Evolutionary conservation across 345 rosid species (phyloP).

Genomic region (Aquilaria malaccensis): DNA sequence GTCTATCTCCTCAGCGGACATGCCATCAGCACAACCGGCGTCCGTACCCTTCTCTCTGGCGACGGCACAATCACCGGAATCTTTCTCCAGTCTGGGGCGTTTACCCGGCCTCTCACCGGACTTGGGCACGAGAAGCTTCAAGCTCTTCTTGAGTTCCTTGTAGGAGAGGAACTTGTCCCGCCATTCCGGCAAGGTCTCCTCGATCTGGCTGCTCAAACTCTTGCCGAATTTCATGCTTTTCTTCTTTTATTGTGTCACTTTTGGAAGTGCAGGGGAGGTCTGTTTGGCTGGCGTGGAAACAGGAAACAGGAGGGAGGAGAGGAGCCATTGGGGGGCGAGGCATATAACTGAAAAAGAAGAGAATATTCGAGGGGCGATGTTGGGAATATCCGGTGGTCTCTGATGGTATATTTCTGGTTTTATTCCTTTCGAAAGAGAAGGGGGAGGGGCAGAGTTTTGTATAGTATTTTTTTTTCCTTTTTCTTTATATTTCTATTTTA

Average conservation of each 20-base stretch:
- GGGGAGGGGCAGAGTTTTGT: neutral
- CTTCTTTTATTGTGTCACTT: no score
- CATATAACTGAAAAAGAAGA: conserved; percentile 36
- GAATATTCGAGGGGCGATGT: conserved; percentile 60
- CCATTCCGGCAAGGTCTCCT: conserved; percentile 93
- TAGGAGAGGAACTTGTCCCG: conserved; percentile 90
- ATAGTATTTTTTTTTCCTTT: neutral
- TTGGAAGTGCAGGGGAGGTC: no score
- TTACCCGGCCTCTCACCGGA: conserved; percentile 43
- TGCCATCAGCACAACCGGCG: conserved; percentile 18
- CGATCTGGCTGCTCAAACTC: conserved; percentile 94
- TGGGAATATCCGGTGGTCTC: conserved; percentile 50
- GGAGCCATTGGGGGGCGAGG: conserved; percentile 1
- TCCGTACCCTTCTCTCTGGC: conserved; percentile 18
- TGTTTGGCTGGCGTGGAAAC: no score
- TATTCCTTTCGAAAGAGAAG: conserved; percentile 23
- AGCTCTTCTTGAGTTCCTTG: conserved; percentile 84
- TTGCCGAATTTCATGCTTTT: conserved; percentile 80
- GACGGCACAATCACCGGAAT: conserved; percentile 1
- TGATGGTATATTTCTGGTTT: conserved; percentile 39
- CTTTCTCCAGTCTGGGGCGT: conserved; percentile 37
- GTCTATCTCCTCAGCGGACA: conserved; percentile 65
- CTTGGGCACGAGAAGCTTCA: conserved; percentile 62
- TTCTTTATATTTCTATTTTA: neutral
- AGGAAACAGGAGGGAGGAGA: neutral